Evolutionary conservation across 192 early-diverging fungal genomes (phyloP).

Genomic region (Coemansia umbellata): DNA sequence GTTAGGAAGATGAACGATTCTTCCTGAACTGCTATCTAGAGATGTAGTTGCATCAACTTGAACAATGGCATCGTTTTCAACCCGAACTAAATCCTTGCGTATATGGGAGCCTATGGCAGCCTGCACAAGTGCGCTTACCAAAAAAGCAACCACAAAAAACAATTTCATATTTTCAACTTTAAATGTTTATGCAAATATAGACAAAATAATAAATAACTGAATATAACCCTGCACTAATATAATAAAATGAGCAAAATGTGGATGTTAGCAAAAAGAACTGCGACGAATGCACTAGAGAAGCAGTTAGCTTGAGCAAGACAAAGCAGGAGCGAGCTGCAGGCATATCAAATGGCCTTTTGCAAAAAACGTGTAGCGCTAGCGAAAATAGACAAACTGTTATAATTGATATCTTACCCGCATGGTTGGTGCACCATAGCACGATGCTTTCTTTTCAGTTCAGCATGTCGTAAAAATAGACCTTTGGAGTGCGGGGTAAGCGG

Average conservation of each 20-base stretch:
- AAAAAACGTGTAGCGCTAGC: too few relatives aligned
- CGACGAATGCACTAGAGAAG: neutral
- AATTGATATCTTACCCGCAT: too few relatives aligned
- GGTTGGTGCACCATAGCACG: too few relatives aligned
- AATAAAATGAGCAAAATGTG: too few relatives aligned
- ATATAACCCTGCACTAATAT: too few relatives aligned
- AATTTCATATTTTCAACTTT: constrained; percentile 11
- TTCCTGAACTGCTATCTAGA: constrained; percentile 26
- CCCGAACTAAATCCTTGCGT: constrained; percentile 47
- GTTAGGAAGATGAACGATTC: constrained; percentile 22
- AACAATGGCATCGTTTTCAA: constrained; percentile 37
- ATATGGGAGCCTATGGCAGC: constrained; percentile 19
- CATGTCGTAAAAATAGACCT: neutral
- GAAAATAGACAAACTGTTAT: too few relatives aligned
- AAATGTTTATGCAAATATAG: neutral
- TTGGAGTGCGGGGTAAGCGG: too few relatives aligned
- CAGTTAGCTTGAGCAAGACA: too few relatives aligned
- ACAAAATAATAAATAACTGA: neutral
- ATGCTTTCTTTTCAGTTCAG: neutral
- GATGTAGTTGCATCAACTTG: constrained; percentile 35
- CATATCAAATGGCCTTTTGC: too few relatives aligned
- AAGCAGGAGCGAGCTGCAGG: too few relatives aligned
- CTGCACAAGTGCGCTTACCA: constrained; percentile 10
- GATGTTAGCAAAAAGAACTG: neutral
- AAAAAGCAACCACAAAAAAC: constrained; percentile 6